A percentile compares a stretch with the other conserved stretches of the same genome.
Conservation (phyloP, 441 rosid genomes). For the Aleurites moluccanus region DNA sequence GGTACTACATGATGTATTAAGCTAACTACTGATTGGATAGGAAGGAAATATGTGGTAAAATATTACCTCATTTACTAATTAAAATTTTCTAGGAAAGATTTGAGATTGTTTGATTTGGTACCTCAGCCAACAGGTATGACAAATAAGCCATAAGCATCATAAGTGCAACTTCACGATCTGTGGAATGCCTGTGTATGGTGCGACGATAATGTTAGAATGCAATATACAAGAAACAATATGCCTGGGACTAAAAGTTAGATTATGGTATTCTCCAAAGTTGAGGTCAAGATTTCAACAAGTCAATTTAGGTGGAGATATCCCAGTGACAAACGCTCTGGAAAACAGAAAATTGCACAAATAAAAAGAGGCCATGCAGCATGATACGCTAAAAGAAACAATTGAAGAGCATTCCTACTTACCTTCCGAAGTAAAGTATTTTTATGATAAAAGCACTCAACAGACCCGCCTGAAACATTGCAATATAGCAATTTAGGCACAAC, state of each 20-base stretch:
- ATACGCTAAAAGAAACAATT: slow-evolving; percentile 3
- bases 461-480: slow-evolving; percentile 48
- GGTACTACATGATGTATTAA: no score
- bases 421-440: slow-evolving; percentile 69
- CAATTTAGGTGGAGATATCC: neutral
- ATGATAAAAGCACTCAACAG: slow-evolving; percentile 70
- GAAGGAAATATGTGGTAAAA: no score
- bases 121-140: slow-evolving; percentile 78
- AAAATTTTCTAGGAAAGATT: neutral
- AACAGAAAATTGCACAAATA: neutral
- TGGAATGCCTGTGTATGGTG: slow-evolving; percentile 57
- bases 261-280: no score
- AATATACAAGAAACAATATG: slow-evolving; percentile 12
- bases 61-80: neutral
- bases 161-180: slow-evolving; percentile 71
- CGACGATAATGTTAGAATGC: slow-evolving; percentile 10
- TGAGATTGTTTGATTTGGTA: slow-evolving; percentile 19
- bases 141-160: slow-evolving; percentile 73
- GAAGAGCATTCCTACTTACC: slow-evolving; percentile 32
- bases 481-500: slow-evolving; percentile 15
- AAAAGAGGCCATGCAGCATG: slow-evolving; percentile 5
- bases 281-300: neutral
- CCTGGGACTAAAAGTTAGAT: neutral
- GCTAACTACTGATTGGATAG: no score
- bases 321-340: neutral